Evolutionary conservation across 2,329 filamentous ascomycete genomes (phyloP).

Genomic region (Colletotrichum brevisporum): DNA sequence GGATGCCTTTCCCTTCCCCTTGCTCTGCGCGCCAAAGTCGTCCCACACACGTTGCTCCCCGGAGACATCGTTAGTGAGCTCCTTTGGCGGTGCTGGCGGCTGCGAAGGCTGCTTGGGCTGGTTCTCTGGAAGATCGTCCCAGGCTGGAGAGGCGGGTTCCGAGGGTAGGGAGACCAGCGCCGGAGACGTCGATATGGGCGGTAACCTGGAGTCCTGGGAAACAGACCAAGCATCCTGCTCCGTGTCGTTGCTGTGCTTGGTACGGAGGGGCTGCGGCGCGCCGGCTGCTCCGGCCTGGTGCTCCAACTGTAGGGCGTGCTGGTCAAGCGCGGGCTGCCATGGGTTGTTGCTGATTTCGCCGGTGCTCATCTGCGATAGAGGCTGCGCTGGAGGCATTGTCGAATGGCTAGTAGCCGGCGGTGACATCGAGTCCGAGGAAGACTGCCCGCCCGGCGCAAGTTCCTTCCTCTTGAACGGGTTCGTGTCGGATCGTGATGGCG

Average conservation of each 20-base stretch:
- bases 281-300: neutral
- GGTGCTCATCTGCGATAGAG: slow-evolving; percentile 59
- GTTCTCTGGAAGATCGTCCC: slow-evolving; percentile 52
- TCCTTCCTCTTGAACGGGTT: slow-evolving; percentile 70
- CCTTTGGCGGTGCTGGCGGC: slow-evolving; percentile 43
- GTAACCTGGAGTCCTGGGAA: slow-evolving; percentile 34
- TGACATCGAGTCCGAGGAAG: slow-evolving; percentile 31
- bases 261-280: slow-evolving; percentile 22
- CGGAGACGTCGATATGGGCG: slow-evolving; percentile 40
- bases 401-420: slow-evolving; percentile 40
- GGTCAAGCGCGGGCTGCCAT: slow-evolving; percentile 56
- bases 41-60: slow-evolving; percentile 66
- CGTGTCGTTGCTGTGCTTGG: slow-evolving; percentile 23
- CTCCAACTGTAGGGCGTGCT: slow-evolving; percentile 29
- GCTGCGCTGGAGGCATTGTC: slow-evolving; percentile 47
- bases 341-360: slow-evolving; percentile 60
- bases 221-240: slow-evolving; percentile 52
- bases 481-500: slow-evolving; percentile 53
- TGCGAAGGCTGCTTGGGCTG: slow-evolving; percentile 43
- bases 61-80: slow-evolving; percentile 51
- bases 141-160: slow-evolving; percentile 53
- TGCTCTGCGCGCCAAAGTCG: slow-evolving; percentile 57
- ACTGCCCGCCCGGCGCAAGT: slow-evolving; percentile 42
- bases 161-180: slow-evolving; percentile 52
- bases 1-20: slow-evolving; percentile 58